Percentiles rank a stretch among this genome's conserved stretches.
Conservation (phyloP, 306 rosid species). For the Morella rubra region DNA sequence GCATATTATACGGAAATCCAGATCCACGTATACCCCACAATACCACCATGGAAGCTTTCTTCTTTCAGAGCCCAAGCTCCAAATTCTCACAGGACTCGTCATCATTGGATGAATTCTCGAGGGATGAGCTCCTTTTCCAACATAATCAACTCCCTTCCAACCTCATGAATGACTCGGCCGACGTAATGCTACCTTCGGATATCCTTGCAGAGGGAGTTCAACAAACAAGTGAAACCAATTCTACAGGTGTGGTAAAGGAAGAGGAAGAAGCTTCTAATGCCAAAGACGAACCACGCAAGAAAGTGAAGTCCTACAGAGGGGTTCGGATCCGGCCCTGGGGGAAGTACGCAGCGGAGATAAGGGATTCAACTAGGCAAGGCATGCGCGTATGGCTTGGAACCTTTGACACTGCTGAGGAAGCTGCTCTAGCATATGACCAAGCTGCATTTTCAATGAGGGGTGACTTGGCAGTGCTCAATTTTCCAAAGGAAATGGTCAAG, state of each 20-base stretch:
- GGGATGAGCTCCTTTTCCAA: conserved; percentile 26
- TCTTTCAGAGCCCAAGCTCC: conserved; percentile 13
- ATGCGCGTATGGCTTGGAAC: conserved; percentile 94
- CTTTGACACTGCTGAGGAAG: conserved; percentile 79
- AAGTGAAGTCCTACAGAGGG: conserved; percentile 52
- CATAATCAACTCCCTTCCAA: conserved; percentile 12
- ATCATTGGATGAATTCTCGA: conserved; percentile 18
- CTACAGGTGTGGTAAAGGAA: conserved; percentile 26
- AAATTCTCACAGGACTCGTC: conserved; percentile 28
- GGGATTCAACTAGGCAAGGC: conserved; percentile 84
- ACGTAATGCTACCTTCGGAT: conserved; percentile 16
- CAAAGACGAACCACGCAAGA: not conserved
- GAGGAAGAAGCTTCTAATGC: conserved; percentile 35
- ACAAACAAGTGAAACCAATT: conserved; percentile 14
- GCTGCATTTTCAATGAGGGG: conserved; percentile 80
- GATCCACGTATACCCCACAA: not conserved
- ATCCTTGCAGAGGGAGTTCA: not conserved
- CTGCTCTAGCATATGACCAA: conserved; percentile 93
- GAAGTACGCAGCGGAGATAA: conserved; percentile 85
- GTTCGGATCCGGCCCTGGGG: conserved; percentile 97
- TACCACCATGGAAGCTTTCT: conserved; percentile 24
- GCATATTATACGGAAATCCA: too few species aligned
- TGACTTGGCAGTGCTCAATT: conserved; percentile 70
- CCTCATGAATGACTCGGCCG: too few species aligned
- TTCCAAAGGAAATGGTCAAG: conserved; percentile 50